phyloP scores from a whole-genome alignment of 345 rosid genomes.

The Noccaea bulbosa region DNA sequence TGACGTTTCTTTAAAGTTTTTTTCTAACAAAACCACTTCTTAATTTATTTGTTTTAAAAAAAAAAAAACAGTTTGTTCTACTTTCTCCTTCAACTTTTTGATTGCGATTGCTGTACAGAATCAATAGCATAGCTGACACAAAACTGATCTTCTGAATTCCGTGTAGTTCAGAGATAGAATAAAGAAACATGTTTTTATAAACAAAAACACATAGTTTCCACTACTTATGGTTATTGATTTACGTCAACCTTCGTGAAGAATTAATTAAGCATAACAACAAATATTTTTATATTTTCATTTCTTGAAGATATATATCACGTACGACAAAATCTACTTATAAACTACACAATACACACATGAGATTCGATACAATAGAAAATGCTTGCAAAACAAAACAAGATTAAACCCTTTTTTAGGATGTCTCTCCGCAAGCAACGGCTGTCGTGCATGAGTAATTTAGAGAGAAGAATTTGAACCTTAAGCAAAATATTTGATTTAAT shows the following conservation, averaged over 20 bases:
- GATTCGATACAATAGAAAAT: conserved; percentile 8
- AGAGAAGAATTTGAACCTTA: conserved; percentile 2
- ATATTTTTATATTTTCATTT: not conserved
- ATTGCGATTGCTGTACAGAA: conserved; percentile 32
- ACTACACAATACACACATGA: conserved; percentile 36
- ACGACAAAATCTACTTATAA: conserved; percentile 37
- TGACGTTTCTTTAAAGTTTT: conserved; percentile 1
- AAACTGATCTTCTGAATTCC: conserved; percentile 35
- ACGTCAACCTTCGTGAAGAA: not conserved
- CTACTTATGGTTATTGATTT: not conserved
- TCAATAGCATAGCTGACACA: conserved; percentile 33
- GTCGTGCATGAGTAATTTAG: conserved; percentile 31
- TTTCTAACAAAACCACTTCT: conserved; percentile 14
- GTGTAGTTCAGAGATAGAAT: conserved; percentile 20
- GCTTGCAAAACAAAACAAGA: conserved; percentile 28
- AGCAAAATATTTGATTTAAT: not conserved
- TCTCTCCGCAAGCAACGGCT: conserved; percentile 31
- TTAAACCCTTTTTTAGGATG: conserved; percentile 25
- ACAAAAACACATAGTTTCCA: not conserved
- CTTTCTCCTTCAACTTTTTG: conserved; percentile 16
- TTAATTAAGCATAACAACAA: not conserved
- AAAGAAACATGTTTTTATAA: not conserved
- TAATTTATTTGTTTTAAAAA: not conserved
- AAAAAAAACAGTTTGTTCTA: not conserved
- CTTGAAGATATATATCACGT: conserved; percentile 35